Evolutionary conservation across 768 basidiomycete species (phyloP), one percentile per base, ranked within the genome.

Genomic region (Tricholomella constricta): DNA sequence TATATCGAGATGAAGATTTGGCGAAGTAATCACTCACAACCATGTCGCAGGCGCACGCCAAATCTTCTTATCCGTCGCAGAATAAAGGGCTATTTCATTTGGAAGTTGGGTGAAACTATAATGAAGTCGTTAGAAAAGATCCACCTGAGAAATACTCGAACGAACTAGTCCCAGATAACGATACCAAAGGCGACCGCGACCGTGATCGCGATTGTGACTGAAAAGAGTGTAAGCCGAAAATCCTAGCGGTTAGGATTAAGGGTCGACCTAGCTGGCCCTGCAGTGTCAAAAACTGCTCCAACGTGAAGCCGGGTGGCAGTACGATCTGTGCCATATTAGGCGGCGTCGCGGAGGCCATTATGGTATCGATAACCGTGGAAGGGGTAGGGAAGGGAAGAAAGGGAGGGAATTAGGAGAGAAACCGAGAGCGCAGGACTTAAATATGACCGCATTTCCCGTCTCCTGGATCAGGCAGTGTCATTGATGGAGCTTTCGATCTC

Each of bases 101-200:
- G 67, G 67, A 26, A 70, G 54, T 29, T 65, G 65, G 22, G 57
- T 60, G 11, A 70, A 60, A 38, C 69, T 70, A 43, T 32, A 54
- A n/a, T 17, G 22, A 3, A 2, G 14, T 57, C 3, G 44, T 32
- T 27, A 26, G 31, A 22, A 7, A 26, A 27, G 20, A 17, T 23
- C 22, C 15, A 12, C 5, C 32, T 11, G 9, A 35, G n/a, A 34
- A 12, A 53, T 22, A 20, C 6, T 3, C 14, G 22, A 17, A 57
- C 70, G 35, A 26, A 69, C 68, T 68, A 68, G 40, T 71, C 70
- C 67, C 70, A 71, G 6, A 65, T 48, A n/a, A 69, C 60, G n/a
- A 69, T 51, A 8, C 59, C 67, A 34, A 69, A 63, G 12, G 65
- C 70, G 32, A 67, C 64, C 2, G 63, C 66, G 37, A 65, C 65